Base-by-base conservation (phyloP, 768 basidiomycete genomes). In the Crassisporium funariophilum region DNA sequence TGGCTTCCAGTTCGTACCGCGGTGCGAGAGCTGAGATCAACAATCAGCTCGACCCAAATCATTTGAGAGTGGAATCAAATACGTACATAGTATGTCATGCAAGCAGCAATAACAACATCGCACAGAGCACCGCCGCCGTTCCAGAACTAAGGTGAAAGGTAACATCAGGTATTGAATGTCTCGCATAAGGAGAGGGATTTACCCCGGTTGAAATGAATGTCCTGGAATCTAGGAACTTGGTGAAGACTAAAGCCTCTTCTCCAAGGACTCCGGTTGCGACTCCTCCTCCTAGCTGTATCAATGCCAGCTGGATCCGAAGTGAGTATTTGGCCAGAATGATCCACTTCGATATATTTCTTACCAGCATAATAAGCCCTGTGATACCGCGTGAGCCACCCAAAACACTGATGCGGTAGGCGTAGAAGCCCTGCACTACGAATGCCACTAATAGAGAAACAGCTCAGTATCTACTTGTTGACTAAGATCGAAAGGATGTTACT, bases 341-440 rank as follows among this genome's bases (percentile, higher is more conserved):
- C 0, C 31, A 31, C n/a, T 21, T 9, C 33, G 27, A 20, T 35
- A 44, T 17, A 12, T 41, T 25, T 43, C 6, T 6, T n/a, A 44
- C 50, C 35, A 46, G 8, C 20, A 39, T 25, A 4, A 60, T 50
- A 5, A 50, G 13, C 13, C 33, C 24, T 11, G 49, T 17, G 11
- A 61, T 17, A 7, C 46, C 5, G 2, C 37, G 51, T 16, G 49
- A 58, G 51, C 49, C 47, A 1, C 63, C 61, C n/a, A 70, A 49
- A 15, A 67, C 43, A 24, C 51, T 50, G 21, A 70, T 65, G 12
- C 67, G 62, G 41, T 66, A 63, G n/a, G 65, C 66, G 55, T 66
- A 70, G 23, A 63, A 59, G 25, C 56, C 47, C 43, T 67, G 66
- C 8, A 67, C 65, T 10, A 64, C 54, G 35, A 64, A 64, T 4